Evolutionary conservation across 352 stramenopile genomes (phyloP), one percentile per base, ranked within the genome.

Genomic region (Peronospora farinosa): DNA sequence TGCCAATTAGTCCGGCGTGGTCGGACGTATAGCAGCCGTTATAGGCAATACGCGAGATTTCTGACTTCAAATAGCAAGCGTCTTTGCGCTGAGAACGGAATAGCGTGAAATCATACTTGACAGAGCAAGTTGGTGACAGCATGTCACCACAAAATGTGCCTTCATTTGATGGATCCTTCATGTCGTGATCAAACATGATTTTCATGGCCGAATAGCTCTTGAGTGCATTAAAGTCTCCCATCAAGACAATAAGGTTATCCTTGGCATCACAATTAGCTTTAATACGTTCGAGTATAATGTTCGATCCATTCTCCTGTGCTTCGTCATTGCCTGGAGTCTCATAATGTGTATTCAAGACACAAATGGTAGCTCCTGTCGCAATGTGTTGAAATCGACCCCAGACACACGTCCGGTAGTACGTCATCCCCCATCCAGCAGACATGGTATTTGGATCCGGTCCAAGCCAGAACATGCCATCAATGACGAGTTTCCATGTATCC

Each of bases 291-390:
- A 86, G 62, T 21, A 92, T 74, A 51, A 92, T 84, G 16, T 78
- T 66, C 6, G 80, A 81, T 16, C 62, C 76, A 41, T 89, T 64
- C 15, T 70, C 63, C 63, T 91, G 80, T 10, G 77, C 77, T 36
- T 82, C 66, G 27, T 88, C 67, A 15, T 88, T 87, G 5, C 80
- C 80, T 13, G 74, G 78, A 1, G 76, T 92, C 62, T 92, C 80
- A 54, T 85, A 92, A 67, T 89, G 80, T 39, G 80, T 89, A 60
- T 92, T 92, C 25, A 89, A 46, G 12, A 92, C 57, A 27, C 80
- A 92, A 1, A 85, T 76, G 0, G 72, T 86, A 11, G 74, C 55
- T 12, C 76, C 74, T 1, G 67, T 80, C n/a, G 47, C 49, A 40
- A 72, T 73, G 56, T 89, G 75, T 50, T 88, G 44, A 63, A 92